Conservation (phyloP, 768 basidiomycete genomes). For the Tricholoma saponaceum region DNA sequence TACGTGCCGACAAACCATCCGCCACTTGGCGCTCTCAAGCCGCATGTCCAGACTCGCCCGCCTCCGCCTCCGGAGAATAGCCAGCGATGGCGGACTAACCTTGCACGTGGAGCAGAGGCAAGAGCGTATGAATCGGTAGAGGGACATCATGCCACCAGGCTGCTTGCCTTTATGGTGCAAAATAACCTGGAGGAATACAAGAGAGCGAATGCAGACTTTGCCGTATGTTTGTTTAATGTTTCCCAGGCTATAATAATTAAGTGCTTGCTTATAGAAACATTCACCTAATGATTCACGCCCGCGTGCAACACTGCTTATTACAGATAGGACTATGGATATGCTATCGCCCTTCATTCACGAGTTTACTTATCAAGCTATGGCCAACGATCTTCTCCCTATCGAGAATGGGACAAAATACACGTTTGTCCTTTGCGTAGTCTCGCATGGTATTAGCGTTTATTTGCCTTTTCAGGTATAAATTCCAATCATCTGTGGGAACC, state of each 20-base stretch:
- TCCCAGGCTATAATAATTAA: neutral
- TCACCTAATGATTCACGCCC: slow-evolving; percentile 44
- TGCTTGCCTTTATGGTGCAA: slow-evolving; percentile 86
- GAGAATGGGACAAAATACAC: slow-evolving; percentile 83
- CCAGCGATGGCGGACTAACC: slow-evolving; percentile 75
- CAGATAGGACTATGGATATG: slow-evolving; percentile 96
- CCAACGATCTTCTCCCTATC: slow-evolving; percentile 88
- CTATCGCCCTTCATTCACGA: slow-evolving; percentile 90
- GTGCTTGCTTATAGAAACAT: slow-evolving; percentile 39
- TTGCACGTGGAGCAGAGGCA: slow-evolving; percentile 68
- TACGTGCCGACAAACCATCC: slow-evolving; percentile 80
- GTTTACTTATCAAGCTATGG: slow-evolving; percentile 99
- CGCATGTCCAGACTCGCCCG: slow-evolving; percentile 57
- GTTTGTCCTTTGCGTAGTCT: slow-evolving; percentile 42
- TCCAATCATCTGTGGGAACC: slow-evolving; percentile 81
- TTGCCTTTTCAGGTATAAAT: slow-evolving; percentile 70
- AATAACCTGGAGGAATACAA: slow-evolving; percentile 82
- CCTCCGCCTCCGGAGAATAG: slow-evolving; percentile 62
- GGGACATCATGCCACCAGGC: slow-evolving; percentile 72
- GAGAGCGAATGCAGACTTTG: slow-evolving; percentile 81
- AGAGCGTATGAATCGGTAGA: slow-evolving; percentile 67
- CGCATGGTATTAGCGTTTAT: neutral
- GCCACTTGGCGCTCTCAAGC: slow-evolving; percentile 82
- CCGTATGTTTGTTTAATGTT: slow-evolving; percentile 46
- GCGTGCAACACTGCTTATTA: slow-evolving; percentile 81